phyloP scores from a whole-genome alignment of 2,329 filamentous ascomycete species.

The Aspergillus fructus region DNA sequence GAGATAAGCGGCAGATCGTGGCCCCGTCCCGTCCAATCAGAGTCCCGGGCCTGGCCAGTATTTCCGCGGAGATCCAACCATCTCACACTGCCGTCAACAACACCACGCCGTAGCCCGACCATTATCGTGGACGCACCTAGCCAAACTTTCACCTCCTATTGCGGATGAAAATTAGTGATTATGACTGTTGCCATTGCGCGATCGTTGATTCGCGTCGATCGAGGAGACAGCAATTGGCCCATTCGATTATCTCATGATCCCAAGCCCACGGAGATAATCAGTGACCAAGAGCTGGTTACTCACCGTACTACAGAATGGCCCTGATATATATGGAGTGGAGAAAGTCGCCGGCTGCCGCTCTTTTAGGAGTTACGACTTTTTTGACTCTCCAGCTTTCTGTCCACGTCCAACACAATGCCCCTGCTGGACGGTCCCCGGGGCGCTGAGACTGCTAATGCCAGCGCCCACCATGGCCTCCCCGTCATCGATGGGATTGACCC shows the following conservation, averaged over 20 bases:
- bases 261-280: constrained; percentile 14
- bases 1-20: constrained; percentile 4
- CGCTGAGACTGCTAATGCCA: constrained; percentile 24
- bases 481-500: constrained; percentile 7
- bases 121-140: neutral
- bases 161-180: neutral
- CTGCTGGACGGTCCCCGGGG: constrained; percentile 29
- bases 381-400: neutral
- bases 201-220: constrained; percentile 14
- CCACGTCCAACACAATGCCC: constrained; percentile 24
- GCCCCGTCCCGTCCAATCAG: constrained; percentile 1
- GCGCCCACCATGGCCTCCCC: constrained; percentile 13
- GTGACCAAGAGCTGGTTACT: constrained; percentile 2
- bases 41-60: neutral
- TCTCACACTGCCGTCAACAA: neutral
- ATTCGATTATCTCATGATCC: constrained; percentile 18
- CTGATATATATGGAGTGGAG: constrained; percentile 4
- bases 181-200: constrained; percentile 9
- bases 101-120: neutral
- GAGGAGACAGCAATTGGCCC: constrained; percentile 5
- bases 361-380: neutral
- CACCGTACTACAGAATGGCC: constrained; percentile 1
- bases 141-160: neutral
- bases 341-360: neutral
- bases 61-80: constrained; percentile 9